Conservation (phyloP, 148 eudicot species). For the Agrostemma githago region DNA sequence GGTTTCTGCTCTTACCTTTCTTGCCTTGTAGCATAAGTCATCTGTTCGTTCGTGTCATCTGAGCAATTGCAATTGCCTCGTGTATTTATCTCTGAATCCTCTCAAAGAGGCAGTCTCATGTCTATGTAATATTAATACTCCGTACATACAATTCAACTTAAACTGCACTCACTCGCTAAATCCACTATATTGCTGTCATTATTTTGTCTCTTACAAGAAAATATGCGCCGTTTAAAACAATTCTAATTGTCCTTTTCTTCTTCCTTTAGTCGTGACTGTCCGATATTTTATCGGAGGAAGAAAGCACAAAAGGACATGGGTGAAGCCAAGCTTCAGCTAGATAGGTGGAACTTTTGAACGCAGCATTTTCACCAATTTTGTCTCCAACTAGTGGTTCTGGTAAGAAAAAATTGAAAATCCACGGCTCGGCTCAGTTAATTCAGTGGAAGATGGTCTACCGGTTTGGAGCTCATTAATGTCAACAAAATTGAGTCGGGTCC, state of each 20-base stretch:
- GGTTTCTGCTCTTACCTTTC: constrained; percentile 35
- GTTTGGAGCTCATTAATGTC: not conserved
- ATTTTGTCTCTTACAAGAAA: not conserved
- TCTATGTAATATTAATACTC: no score
- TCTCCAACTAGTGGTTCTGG: not conserved
- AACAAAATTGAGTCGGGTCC: not conserved
- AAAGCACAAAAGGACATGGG: constrained; percentile 99
- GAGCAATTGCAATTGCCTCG: constrained; percentile 2
- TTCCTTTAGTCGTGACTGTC: constrained; percentile 85
- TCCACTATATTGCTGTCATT: no score
- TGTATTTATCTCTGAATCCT: not conserved
- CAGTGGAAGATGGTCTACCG: not conserved
- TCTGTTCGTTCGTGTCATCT: not conserved
- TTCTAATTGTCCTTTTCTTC: not conserved
- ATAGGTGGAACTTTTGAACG: constrained; percentile 76
- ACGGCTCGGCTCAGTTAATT: not conserved
- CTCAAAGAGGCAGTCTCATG: not conserved
- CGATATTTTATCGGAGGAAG: constrained; percentile 97
- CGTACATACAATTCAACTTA: no score
- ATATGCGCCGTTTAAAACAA: not conserved
- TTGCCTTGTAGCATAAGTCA: not conserved
- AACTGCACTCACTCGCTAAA: no score
- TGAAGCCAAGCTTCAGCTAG: constrained; percentile 86
- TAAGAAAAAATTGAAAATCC: not conserved
- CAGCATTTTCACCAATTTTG: not conserved